Evolutionary conservation across 805 yeast genomes (phyloP), one percentile per base, ranked within the genome.

Genomic region (Ogataea nitratoaversa): DNA sequence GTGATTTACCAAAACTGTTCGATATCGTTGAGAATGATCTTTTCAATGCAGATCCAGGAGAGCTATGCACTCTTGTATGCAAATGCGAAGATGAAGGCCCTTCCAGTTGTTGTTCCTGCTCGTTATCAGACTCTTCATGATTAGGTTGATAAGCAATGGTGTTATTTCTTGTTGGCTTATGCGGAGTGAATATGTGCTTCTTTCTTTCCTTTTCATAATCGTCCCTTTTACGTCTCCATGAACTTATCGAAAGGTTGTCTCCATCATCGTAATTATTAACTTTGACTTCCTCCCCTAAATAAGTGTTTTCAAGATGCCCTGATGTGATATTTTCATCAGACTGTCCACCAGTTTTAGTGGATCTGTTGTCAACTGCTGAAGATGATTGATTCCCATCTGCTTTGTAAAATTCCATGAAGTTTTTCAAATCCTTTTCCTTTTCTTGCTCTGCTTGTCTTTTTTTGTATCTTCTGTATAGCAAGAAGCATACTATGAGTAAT

Each of bases 191-290:
- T 12, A 17, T 9, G 28, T 20, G 30, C 29, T 30, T 34, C 20
- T 36, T 41, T 29, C 47, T 37, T 41, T 48, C 51, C 38, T 41
- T 52, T 39, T 52, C 78, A 45, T 62, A 74, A 41, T 69, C 69
- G 39, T 70, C 70, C 45, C 79, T 56, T 51, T 76, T 76, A 22
- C 67, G 62, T 32, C 68, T 67, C 80, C 80, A 76, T 18, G 78
- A 72, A 43, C 69, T 70, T 19, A 76, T 69, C 4, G 79, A 74
- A 8, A 70, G 58, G 20, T 62, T 71, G 37, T 73, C 81, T 24
- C 55, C 61, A 40, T 63, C 65, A 23, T 56, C 65, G 38, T 48
- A 62, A 40, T 60, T 47, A 32, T 61, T 61, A 19, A 59, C 49
- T 39, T 50, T 40, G 18, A 56, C 56, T 28, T 57, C 54, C 13